Evolutionary conservation across 2,329 filamentous ascomycete species (phyloP).

Genomic region (Huntiella omanensis): DNA sequence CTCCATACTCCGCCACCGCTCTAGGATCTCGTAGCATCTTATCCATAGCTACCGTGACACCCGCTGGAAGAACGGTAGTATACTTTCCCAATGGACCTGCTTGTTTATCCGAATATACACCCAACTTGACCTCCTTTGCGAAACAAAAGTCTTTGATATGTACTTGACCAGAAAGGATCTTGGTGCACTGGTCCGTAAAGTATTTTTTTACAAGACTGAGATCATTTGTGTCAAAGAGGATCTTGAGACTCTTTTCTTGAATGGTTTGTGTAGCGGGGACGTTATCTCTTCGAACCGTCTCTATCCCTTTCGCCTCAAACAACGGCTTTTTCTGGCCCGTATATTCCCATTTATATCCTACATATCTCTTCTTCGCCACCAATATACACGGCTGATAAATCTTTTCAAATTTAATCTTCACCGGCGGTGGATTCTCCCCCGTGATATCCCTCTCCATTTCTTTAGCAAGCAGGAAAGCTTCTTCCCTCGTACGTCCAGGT

Average conservation of each 20-base stretch:
- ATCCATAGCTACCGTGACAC: conserved; percentile 71
- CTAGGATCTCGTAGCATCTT: conserved; percentile 75
- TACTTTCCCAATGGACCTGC: not conserved
- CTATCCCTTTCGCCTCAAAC: conserved; percentile 96
- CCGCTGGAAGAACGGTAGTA: conserved; percentile 48
- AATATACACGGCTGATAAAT: conserved; percentile 92
- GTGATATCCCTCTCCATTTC: conserved; percentile 83
- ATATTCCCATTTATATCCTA: conserved; percentile 90
- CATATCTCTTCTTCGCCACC: conserved; percentile 92
- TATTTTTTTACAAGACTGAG: conserved; percentile 75
- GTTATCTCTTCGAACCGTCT: conserved; percentile 87
- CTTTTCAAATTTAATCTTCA: conserved; percentile 97
- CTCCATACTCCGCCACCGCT: conserved; percentile 82
- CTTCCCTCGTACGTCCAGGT: conserved; percentile 65
- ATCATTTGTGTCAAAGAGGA: conserved; percentile 79
- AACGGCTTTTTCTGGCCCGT: conserved; percentile 58
- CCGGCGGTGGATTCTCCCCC: conserved; percentile 69
- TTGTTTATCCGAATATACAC: conserved; percentile 40
- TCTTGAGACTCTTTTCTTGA: conserved; percentile 74
- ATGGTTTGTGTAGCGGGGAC: conserved; percentile 94
- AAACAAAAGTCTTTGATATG: conserved; percentile 95
- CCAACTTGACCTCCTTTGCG: conserved; percentile 75
- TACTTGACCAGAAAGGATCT: conserved; percentile 77
- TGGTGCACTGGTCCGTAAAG: conserved; percentile 75
- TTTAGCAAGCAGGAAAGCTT: conserved; percentile 82